Percentiles rank a stretch among this genome's conserved stretches.
Evolutionary conservation across 495 filamentous ascomycete genomes (phyloP).

Genomic region (Filosporella fistucella): DNA sequence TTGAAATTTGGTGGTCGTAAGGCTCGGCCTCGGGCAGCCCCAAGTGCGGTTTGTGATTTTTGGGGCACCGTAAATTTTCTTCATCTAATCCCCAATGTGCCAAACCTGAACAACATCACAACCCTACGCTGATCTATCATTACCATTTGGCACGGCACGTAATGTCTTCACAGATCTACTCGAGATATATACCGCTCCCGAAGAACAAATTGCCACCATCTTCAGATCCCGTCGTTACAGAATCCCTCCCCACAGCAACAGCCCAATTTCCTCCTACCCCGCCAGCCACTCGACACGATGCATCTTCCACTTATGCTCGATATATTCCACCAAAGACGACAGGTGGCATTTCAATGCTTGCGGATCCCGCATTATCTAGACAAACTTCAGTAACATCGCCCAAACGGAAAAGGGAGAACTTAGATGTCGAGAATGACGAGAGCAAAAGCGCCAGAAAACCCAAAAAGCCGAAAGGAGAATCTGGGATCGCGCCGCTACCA

Average conservation of each 20-base stretch:
- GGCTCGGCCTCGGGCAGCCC: too few species aligned
- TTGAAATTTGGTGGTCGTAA: too few species aligned
- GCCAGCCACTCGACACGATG: constrained; percentile 8
- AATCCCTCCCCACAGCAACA: not conserved
- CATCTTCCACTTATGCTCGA: constrained; percentile 34
- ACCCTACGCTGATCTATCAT: too few species aligned
- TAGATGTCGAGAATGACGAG: too few species aligned
- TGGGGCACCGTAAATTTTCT: constrained; percentile 24
- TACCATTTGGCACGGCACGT: too few species aligned
- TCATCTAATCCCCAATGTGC: not conserved
- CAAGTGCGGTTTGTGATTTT: constrained; percentile 2
- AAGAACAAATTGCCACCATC: constrained; percentile 15
- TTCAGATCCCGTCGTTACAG: not conserved
- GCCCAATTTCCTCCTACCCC: constrained; percentile 4
- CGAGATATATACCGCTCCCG: constrained; percentile 42
- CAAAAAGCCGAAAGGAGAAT: not conserved
- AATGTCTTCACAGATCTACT: constrained; percentile 42
- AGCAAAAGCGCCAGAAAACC: not conserved
- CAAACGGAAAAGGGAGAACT: not conserved
- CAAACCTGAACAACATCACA: not conserved
- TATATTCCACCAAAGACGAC: constrained; percentile 40
- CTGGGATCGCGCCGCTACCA: too few species aligned
- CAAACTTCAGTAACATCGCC: too few species aligned
- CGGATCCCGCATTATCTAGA: too few species aligned
- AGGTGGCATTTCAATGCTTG: too few species aligned